phyloP scores from a whole-genome alignment of 2,329 filamentous ascomycete species.

The Fusarium fujikuroi region DNA sequence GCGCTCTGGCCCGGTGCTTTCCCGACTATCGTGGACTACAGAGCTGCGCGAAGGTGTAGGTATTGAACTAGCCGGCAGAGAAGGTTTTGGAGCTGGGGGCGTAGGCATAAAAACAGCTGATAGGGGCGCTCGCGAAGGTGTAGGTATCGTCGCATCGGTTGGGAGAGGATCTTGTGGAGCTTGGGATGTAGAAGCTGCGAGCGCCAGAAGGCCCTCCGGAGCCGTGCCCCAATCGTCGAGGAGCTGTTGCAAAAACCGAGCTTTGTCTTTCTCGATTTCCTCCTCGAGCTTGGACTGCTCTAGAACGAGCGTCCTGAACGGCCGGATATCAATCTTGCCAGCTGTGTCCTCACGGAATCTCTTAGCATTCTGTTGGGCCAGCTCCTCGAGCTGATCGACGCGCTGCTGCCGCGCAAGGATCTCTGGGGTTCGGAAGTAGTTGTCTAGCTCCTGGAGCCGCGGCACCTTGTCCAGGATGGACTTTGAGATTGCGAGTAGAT shows the following conservation, averaged over 20 bases:
- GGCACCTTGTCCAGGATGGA: neutral
- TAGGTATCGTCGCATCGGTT: neutral
- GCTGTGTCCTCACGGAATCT: neutral
- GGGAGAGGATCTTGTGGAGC: neutral
- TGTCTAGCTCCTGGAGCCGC: conserved; percentile 45
- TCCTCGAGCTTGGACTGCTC: neutral
- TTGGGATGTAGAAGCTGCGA: neutral
- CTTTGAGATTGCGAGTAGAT: neutral
- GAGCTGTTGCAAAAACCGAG: neutral
- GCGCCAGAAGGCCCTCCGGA: neutral
- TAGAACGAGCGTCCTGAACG: neutral
- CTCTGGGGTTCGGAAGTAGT: neutral
- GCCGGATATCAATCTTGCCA: neutral
- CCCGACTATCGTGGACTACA: neutral
- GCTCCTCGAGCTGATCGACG: neutral
- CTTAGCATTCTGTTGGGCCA: neutral
- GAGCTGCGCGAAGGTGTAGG: conserved; percentile 7
- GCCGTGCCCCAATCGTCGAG: neutral
- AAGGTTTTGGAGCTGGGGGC: neutral
- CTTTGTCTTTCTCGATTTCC: neutral
- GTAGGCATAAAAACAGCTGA: neutral
- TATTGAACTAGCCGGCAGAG: neutral
- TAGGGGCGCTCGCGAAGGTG: neutral
- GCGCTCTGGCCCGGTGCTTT: neutral
- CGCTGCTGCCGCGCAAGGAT: neutral